phyloP scores from a whole-genome alignment of 176 grass and related monocot species.

The Alloteropsis semialata region DNA sequence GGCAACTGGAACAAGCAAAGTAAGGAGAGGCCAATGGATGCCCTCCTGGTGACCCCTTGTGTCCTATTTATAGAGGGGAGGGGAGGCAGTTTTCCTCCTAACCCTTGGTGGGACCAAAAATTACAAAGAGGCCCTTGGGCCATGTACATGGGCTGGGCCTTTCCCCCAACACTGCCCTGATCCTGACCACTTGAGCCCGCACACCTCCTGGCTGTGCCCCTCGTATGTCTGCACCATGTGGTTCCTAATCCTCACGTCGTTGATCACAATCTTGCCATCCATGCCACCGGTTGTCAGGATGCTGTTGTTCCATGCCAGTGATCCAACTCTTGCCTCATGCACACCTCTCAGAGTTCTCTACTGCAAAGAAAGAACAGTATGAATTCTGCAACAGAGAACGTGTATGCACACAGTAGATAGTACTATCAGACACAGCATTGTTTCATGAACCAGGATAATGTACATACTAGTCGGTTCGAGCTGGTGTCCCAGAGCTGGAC shows the following conservation, averaged over 20 bases:
- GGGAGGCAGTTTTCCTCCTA: too few relatives aligned
- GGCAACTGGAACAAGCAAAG: too few relatives aligned
- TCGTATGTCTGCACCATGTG: constrained; percentile 42
- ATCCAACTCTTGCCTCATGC: constrained; percentile 39
- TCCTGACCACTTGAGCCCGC: constrained; percentile 46
- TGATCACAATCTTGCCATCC: constrained; percentile 46
- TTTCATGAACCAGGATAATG: neutral
- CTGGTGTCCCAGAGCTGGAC: constrained; percentile 45
- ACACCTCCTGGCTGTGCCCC: constrained; percentile 47
- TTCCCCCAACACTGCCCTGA: too few relatives aligned
- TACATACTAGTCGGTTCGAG: constrained; percentile 31
- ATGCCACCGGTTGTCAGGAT: constrained; percentile 32
- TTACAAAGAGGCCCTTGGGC: too few relatives aligned
- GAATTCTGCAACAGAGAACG: neutral
- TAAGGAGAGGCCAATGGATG: too few relatives aligned
- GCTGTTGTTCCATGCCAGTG: constrained; percentile 47
- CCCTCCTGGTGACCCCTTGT: too few relatives aligned
- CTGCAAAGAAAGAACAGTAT: neutral
- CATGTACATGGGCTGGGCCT: too few relatives aligned
- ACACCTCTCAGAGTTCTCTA: constrained; percentile 45
- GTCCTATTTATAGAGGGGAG: too few relatives aligned
- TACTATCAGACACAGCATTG: neutral
- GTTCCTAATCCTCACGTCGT: constrained; percentile 35
- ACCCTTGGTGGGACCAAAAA: too few relatives aligned
- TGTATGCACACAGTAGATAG: neutral